These are phyloP conservation scores for Russula compacta DNA, from an alignment of 768 basidiomycete genomes.

Conservation along the genomic window DNA sequence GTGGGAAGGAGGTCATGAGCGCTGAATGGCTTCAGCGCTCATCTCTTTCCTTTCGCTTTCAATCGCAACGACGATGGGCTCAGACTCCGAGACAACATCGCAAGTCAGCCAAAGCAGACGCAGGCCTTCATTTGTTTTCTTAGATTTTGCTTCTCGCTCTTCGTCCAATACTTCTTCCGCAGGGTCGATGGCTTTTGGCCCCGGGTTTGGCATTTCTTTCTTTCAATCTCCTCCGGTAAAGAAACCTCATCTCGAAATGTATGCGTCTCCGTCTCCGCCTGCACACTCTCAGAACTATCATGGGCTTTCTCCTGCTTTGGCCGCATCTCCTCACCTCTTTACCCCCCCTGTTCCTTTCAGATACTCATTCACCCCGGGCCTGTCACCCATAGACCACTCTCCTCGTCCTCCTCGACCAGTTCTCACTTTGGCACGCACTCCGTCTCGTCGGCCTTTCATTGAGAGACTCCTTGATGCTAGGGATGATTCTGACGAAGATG, in stretches of 20 bases:
- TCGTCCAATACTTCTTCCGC: conserved; percentile 5
- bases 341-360: conserved; percentile 12
- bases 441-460: conserved; percentile 3
- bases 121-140: not conserved
- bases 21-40: not conserved
- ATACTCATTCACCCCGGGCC: conserved; percentile 6
- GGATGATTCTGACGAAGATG: conserved; percentile 15
- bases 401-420: conserved; percentile 1
- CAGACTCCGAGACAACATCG: not conserved
- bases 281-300: not conserved
- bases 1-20: conserved; percentile 2
- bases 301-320: conserved; percentile 12
- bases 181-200: not conserved
- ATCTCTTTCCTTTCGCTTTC: not conserved
- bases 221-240: not conserved
- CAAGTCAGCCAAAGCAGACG: not conserved
- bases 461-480: conserved; percentile 10
- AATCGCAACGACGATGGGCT: not conserved
- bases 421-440: not conserved
- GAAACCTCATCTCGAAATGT: conserved; percentile 9
- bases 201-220: not conserved
- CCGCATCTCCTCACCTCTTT: conserved; percentile 15
- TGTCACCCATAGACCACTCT: conserved; percentile 16
- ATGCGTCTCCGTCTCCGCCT: conserved; percentile 19
- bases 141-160: not conserved